Base-by-base conservation (phyloP, 2,329 filamentous ascomycete genomes). In the Colletotrichum tanaceti region DNA sequence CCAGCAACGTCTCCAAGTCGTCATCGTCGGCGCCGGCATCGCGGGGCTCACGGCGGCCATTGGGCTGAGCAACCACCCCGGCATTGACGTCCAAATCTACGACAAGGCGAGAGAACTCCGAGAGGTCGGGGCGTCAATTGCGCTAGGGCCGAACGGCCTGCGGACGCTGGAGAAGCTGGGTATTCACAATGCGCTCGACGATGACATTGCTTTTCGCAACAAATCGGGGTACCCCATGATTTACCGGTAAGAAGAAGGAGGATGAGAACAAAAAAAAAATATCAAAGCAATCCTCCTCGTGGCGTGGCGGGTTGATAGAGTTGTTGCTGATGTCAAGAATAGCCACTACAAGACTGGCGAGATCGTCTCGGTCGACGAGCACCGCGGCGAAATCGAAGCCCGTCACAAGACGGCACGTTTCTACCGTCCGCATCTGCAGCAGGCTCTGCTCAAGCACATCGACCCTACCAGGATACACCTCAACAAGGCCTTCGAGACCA, bases 121-220 rank as follows among this genome's bases (percentile, higher is more conserved):
- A 64, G 82, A 85, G 63, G 80, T 85, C 35, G 83, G 83, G 9
- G 82, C 84, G 0, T 82, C 81, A 2, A 83, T 85, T 20, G 84
- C 82, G 1, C 76, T 86, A 5, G 85, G 85, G 2, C 84, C 84
- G 1, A 87, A 87, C 73, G 85, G 85, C 0, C 79, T 87, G 75
- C 80, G 82, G 44, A 84, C 84, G 0, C 74, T 87, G 52, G 82
- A 86, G 50, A 81, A 81, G 24, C 80, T 86, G 0, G 85, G 85
- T 5, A 82, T 85, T 16, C 63, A 81, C 44, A 81, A 82, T 66
- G 84, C 83, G 1, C 75, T 86, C 9, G 74, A 76, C 1, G 79
- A 81, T 11, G 75, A 77, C 28, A 71, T 83, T 6, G 79, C 78
- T 0, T 82, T 80, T 57, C 78, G 82, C 61, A 74, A 83, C 73